Base-by-base conservation (phyloP, 768 basidiomycete species). In the Xerocomus brunneocitrinus region DNA sequence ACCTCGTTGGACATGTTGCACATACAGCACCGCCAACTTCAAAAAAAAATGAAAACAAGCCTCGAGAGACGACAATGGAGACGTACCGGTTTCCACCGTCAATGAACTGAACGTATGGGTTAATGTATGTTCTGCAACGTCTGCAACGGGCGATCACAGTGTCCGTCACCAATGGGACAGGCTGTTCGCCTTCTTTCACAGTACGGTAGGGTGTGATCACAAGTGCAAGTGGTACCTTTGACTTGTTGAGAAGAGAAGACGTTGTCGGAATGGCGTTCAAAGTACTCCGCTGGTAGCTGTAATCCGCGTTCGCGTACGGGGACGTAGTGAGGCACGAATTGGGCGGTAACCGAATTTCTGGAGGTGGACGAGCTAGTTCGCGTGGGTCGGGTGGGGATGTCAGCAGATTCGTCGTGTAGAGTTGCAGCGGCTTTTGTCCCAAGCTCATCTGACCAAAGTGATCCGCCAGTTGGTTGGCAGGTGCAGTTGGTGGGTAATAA, bases 1-100 rank as follows among this genome's bases (percentile, higher is more conserved):
- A 98, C 95, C 71, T 98, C 97, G 68, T 98, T 99, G 39, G 91
- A 89, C 80, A 98, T 85, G 63, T 88, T 91, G 71, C 97, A 99
- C 93, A 99, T 93, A 72, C 93, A 95, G 71, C 97, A 99, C 67
- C 97, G 89, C 97, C 97, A 99, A 58, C 89, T 88, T 51, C 22
- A 10, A 52, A 13, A 25, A 24, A 9, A 31, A n/a, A 53, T 62
- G 32, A 56, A 52, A 52, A 47, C 32, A 49, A 32, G 34, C 5
- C 10, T 3, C 4, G 6, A 41, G 32, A 8, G 32, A 24, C 1
- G 14, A 46, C 34, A n/a, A 5, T 38, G 38, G 4, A 31, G 16
- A 28, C 50, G 73, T 58, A 87, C 81, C 93, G 84, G 71, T 93
- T 95, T 30, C 97, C 97, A 50, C 94, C 94, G 63, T 99, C 97